Evolutionary conservation across 805 yeast genomes (phyloP).

Genomic region (Teunomyces pallodes): DNA sequence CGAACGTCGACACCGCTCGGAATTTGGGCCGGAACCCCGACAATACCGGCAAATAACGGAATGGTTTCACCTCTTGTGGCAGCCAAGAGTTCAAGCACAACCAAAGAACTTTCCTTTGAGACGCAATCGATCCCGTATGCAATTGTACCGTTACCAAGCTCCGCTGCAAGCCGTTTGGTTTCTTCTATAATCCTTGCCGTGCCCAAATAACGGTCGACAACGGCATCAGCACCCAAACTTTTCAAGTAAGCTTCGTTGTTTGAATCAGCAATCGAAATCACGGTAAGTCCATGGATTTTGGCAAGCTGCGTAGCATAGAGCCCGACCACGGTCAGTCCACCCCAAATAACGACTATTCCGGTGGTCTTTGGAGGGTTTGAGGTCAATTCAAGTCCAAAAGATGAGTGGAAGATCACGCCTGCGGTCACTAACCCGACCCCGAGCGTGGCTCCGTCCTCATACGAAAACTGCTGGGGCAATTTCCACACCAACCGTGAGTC

Average conservation of each 20-base stretch:
- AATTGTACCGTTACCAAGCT: slow-evolving; percentile 15
- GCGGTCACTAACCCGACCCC: slow-evolving; percentile 51
- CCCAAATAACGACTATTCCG: slow-evolving; percentile 41
- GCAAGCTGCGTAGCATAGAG: slow-evolving; percentile 43
- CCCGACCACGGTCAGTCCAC: slow-evolving; percentile 49
- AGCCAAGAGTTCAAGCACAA: neutral
- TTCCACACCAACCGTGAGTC: slow-evolving; percentile 47
- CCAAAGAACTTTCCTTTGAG: slow-evolving; percentile 25
- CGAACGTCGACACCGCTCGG: slow-evolving; percentile 11
- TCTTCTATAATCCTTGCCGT: slow-evolving; percentile 12
- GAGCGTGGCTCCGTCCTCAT: slow-evolving; percentile 43
- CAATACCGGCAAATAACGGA: slow-evolving; percentile 22
- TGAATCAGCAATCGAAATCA: slow-evolving; percentile 27
- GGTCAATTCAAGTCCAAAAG: slow-evolving; percentile 14
- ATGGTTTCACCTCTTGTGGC: no score
- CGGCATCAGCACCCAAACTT: slow-evolving; percentile 26
- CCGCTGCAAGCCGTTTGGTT: slow-evolving; percentile 17
- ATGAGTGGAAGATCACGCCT: slow-evolving; percentile 21
- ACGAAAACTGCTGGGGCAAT: slow-evolving; percentile 31
- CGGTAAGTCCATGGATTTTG: slow-evolving; percentile 35
- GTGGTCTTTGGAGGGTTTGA: neutral
- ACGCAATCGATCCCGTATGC: slow-evolving; percentile 44
- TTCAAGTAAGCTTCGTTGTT: slow-evolving; percentile 18
- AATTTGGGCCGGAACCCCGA: slow-evolving; percentile 3
- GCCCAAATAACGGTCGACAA: slow-evolving; percentile 33